Base-by-base conservation (phyloP, 345 rosid species). In the Corymbia maculata region DNA sequence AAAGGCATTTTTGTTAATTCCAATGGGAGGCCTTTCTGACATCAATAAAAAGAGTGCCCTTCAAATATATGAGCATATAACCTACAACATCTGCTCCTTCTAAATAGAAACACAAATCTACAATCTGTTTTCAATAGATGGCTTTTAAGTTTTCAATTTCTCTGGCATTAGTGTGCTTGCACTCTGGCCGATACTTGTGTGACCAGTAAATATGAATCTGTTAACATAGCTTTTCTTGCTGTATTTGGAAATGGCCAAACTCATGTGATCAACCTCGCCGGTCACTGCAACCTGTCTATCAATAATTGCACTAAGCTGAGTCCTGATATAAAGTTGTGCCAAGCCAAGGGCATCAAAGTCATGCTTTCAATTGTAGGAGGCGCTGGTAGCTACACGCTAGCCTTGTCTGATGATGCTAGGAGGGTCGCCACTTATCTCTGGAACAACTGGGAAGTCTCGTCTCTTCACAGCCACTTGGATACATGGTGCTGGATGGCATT, bases 301-400 rank as follows among this genome's bases (percentile, higher is more conserved):
- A 86, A 89, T 11, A 89, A 90, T 66, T 94, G 96, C 85, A 89
- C 80, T 52, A 50, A 12, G 32, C 50, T 92, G 9, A 89, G 94
- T 87, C 26, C 89, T 19, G 93, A 80, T 79, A 90, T 95, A 75
- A 92, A 79, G 14, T 80, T 79, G 80, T 95, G 97, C 86, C 94
- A 93, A n/a, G 79, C 84, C 26, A 87, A 28, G 80, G 94, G 95
- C 57, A 88, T 94, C 86, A 94, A 94, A 90, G 97, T 94, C 26
- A 85, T 94, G 90, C 91, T 95, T 70, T 94, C 97, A 50, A 88
- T 94, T 5, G 95, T 95, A 4, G 95, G 95, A 12, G 92, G 92
- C 11, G 50, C 66, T 5, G 93, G 94, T 15, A 91, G 87, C 89
- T 93, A 90, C 89, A 88, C 92, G 6, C 91, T 94, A 42, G 88